Percentiles rank a stretch among this genome's conserved stretches.
These are phyloP conservation scores for Mortierella sp. DNA, from an alignment of 371 early-diverging fungal genomes.

Conservation along the genomic window DNA sequence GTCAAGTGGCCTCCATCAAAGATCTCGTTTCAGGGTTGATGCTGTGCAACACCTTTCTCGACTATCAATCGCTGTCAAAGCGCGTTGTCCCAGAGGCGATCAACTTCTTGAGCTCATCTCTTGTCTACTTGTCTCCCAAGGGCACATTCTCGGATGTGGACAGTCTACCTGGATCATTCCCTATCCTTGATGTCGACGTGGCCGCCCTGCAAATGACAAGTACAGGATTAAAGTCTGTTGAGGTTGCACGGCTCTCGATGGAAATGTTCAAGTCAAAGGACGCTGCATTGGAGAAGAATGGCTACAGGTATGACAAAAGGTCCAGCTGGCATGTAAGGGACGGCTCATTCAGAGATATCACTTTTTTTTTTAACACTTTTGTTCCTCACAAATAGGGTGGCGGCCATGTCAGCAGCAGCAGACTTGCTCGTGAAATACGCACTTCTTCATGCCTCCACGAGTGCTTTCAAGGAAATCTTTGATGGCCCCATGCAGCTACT, in stretches of 20 bases:
- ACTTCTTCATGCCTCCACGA: constrained; percentile 65
- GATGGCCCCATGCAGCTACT: constrained; percentile 58
- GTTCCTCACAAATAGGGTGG: constrained; percentile 24
- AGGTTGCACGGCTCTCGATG: constrained; percentile 38
- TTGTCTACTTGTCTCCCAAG: constrained; percentile 65
- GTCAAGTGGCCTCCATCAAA: constrained; percentile 63
- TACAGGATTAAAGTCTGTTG: constrained; percentile 39
- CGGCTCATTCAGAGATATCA: too few relatives aligned
- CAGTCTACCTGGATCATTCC: constrained; percentile 61
- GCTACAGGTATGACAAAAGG: constrained; percentile 22
- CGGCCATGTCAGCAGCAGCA: constrained; percentile 57
- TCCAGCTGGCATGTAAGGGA: too few relatives aligned
- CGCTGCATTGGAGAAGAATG: constrained; percentile 36
- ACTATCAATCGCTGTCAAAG: constrained; percentile 81
- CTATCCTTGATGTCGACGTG: constrained; percentile 53
- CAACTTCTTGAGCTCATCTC: constrained; percentile 70
- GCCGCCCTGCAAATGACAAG: constrained; percentile 52
- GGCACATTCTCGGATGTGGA: constrained; percentile 48
- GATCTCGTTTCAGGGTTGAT: constrained; percentile 81
- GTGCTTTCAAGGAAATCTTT: constrained; percentile 72
- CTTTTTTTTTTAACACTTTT: background rate
- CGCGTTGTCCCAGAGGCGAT: constrained; percentile 88
- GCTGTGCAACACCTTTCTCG: constrained; percentile 74
- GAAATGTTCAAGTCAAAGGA: constrained; percentile 46
- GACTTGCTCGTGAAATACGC: constrained; percentile 62